Evolutionary conservation across 2,329 filamentous ascomycete genomes (phyloP).

Genomic region (Ophiocordyceps sinensis): DNA sequence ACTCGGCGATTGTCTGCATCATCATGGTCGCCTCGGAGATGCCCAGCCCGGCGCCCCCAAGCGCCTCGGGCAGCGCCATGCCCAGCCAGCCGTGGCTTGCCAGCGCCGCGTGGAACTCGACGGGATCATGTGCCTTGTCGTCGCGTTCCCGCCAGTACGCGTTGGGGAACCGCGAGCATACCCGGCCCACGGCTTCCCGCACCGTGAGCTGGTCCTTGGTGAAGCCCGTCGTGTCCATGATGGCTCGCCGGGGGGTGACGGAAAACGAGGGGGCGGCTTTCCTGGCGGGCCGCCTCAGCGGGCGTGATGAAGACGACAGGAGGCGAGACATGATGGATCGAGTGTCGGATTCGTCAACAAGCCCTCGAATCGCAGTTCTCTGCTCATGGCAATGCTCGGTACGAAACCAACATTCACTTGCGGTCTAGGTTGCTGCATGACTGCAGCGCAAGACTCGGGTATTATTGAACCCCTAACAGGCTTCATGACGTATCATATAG

Average conservation of each 20-base stretch:
- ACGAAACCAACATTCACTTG: too few relatives aligned
- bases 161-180: slow-evolving; percentile 58
- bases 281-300: neutral
- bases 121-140: slow-evolving; percentile 54
- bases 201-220: slow-evolving; percentile 60
- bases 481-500: too few relatives aligned
- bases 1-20: slow-evolving; percentile 70
- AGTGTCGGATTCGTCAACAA: too few relatives aligned
- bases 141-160: slow-evolving; percentile 67
- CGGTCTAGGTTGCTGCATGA: too few relatives aligned
- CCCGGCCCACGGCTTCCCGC: slow-evolving; percentile 50
- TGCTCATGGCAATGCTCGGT: too few relatives aligned
- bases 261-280: neutral
- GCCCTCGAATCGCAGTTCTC: too few relatives aligned
- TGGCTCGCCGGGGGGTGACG: slow-evolving; percentile 21
- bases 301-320: slow-evolving; percentile 1
- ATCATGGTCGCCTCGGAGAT: slow-evolving; percentile 78
- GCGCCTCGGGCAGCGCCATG: slow-evolving; percentile 59
- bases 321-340: neutral
- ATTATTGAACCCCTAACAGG: too few relatives aligned
- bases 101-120: slow-evolving; percentile 61
- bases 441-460: too few relatives aligned
- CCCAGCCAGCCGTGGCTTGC: slow-evolving; percentile 69
- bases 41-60: slow-evolving; percentile 61
- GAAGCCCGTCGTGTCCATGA: slow-evolving; percentile 64